Evolutionary conservation across 495 filamentous ascomycete genomes (phyloP).

Genomic region (Neurospora sp.): DNA sequence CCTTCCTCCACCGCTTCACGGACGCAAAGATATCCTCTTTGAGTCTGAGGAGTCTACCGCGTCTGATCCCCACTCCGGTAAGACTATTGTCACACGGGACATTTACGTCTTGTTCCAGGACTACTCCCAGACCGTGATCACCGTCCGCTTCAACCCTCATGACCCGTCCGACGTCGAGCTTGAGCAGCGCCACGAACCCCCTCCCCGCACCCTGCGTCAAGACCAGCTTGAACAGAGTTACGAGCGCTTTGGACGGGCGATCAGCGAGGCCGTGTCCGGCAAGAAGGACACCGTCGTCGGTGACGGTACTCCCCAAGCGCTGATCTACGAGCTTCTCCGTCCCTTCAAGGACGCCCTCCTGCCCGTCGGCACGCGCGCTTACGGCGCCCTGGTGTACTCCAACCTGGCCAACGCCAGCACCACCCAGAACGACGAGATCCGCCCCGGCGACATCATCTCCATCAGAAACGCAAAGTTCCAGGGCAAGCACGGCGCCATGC

Average conservation of each 20-base stretch:
- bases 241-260: conserved; percentile 61
- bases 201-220: conserved; percentile 76
- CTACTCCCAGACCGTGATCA: conserved; percentile 90
- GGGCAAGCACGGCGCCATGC: conserved; percentile 89
- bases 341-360: conserved; percentile 63
- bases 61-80: conserved; percentile 52
- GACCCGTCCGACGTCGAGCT: conserved; percentile 61
- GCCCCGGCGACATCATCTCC: conserved; percentile 84
- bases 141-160: conserved; percentile 65
- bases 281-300: conserved; percentile 73
- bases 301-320: conserved; percentile 66
- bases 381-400: conserved; percentile 84
- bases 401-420: conserved; percentile 91
- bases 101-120: conserved; percentile 84
- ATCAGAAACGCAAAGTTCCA: conserved; percentile 93
- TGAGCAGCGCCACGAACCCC: conserved; percentile 80
- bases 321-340: conserved; percentile 69
- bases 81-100: conserved; percentile 61
- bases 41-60: conserved; percentile 72
- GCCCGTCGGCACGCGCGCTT: conserved; percentile 77
- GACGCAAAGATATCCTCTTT: conserved; percentile 70
- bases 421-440: conserved; percentile 86
- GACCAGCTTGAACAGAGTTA: conserved; percentile 87
- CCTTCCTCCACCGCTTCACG: conserved; percentile 71
- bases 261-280: conserved; percentile 54